Conservation (phyloP, 306 rosid genomes). For the Neltuma alba region DNA sequence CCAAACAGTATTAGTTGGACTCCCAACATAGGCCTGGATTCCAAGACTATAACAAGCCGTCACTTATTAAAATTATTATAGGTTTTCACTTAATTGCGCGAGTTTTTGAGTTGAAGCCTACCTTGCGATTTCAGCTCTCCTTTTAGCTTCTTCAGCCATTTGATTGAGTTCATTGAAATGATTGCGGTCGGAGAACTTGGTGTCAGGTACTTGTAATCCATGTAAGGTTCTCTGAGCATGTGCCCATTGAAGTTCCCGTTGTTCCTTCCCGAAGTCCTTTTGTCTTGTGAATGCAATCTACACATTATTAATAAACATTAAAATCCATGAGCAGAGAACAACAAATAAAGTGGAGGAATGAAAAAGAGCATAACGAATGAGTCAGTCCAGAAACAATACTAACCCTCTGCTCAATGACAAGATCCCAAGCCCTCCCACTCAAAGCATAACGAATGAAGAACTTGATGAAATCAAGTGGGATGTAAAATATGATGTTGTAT, state of each 20-base stretch:
- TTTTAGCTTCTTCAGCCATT: conserved; percentile 98
- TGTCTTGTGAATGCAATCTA: conserved; percentile 98
- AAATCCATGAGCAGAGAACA: conserved; percentile 13
- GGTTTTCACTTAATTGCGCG: background rate
- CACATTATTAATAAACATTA: conserved; percentile 27
- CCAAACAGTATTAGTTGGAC: background rate
- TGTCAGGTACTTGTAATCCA: conserved; percentile 83
- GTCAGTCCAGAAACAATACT: conserved; percentile 34
- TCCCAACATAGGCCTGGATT: background rate
- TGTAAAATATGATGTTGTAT: conserved; percentile 78
- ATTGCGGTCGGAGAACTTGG: conserved; percentile 79
- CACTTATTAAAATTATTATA: background rate
- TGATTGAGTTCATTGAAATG: conserved; percentile 90
- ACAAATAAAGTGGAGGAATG: conserved; percentile 15
- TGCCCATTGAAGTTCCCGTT: conserved; percentile 98
- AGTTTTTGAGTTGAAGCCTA: conserved; percentile 18
- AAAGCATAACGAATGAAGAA: conserved; percentile 84
- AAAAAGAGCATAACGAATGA: no score
- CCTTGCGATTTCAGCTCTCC: conserved; percentile 99
- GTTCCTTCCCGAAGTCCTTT: conserved; percentile 99
- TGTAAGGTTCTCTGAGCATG: conserved; percentile 96
- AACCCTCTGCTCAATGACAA: conserved; percentile 97
- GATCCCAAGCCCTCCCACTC: conserved; percentile 99
- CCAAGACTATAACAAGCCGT: background rate
- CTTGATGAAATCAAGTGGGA: conserved; percentile 89